These are phyloP conservation scores for Rhizopogon vesiculosus DNA, from an alignment of 768 basidiomycete genomes.

Conservation along the genomic window DNA sequence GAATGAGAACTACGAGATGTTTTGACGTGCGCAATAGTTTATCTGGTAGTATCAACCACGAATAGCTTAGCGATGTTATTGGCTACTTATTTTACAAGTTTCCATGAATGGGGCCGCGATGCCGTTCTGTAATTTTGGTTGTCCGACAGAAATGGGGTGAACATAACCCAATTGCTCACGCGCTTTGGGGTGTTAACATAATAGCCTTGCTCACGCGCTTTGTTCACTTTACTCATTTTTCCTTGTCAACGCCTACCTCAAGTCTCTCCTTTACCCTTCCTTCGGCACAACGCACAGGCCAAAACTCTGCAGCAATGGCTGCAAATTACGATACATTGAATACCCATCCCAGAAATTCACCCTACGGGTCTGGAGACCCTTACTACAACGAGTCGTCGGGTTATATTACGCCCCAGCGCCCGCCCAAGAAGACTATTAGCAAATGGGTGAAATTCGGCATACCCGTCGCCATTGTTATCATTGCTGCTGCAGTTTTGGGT, in stretches of 20 bases:
- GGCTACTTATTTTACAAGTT: not conserved
- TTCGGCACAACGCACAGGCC: conserved; percentile 11
- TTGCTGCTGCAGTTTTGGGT: conserved; percentile 67
- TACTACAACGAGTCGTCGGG: conserved; percentile 70
- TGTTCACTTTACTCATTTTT: conserved; percentile 9
- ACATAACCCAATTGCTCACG: not conserved
- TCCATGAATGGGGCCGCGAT: not conserved
- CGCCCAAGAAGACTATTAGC: conserved; percentile 50
- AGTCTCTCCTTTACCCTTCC: conserved; percentile 17
- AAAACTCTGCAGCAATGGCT: conserved; percentile 29
- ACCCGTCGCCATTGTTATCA: conserved; percentile 58
- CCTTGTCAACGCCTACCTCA: conserved; percentile 12
- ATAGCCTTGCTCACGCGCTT: not conserved
- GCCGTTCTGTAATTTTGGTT: conserved; percentile 6
- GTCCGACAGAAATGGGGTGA: conserved; percentile 2
- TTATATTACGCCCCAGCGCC: conserved; percentile 48
- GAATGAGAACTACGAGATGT: conserved; percentile 25
- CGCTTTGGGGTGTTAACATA: not conserved
- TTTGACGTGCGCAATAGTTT: no score
- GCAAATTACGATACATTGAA: conserved; percentile 33
- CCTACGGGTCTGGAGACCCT: conserved; percentile 61
- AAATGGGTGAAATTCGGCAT: conserved; percentile 76
- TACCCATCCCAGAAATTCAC: conserved; percentile 20
- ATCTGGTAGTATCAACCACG: not conserved
- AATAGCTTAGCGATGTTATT: not conserved